Base-by-base conservation (phyloP, 1,139 yeast species). In the Saccharomyces hybrid region DNA sequence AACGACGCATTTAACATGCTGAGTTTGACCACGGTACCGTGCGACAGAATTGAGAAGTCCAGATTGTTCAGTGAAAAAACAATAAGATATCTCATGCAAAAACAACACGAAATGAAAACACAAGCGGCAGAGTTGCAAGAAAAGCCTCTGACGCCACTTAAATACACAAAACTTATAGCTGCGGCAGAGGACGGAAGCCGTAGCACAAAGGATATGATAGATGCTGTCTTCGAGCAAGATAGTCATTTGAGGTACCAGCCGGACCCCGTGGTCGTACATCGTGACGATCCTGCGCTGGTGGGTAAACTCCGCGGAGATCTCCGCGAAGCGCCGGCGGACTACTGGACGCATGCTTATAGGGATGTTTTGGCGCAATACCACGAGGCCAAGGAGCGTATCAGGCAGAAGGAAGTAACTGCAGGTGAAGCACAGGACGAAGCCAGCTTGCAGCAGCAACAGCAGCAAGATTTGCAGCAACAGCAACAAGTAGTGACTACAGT, bases 311-410 rank as follows among this genome's bases (percentile, higher is more conserved):
- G 62, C 32, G 56, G 56, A 2, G 65, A 67, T 50, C 53, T 49
- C 26, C 55, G 61, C 11, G 62, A 62, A 52, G 71, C 71, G 0
- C 69, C 71, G 3, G 52, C 57, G 4, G 63, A 64, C 49, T 67
- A 67, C 50, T 67, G 71, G 71, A 54, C 54, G 26, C 59, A 61
- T 50, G 53, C 54, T n/a, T 38, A 38, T 7, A 38, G 26, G 44
- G 44, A 59, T 47, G 57, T 57, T 49, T 54, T 55, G 50, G 56
- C 50, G 34, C 44, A 48, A 30, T 51, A 50, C 47, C 59, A 59
- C 50, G 63, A 62, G 51, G 56, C 56, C 55, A 60, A 56, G 55
- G 54, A 55, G 38, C 57, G 53, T 50, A 59, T 48, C 42, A 47
- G 52, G 38, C 54, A 51, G 26, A 27, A 46, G 52, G 56, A 52